Conservation (phyloP, 345 rosid genomes). For the Ceriops decandra region DNA sequence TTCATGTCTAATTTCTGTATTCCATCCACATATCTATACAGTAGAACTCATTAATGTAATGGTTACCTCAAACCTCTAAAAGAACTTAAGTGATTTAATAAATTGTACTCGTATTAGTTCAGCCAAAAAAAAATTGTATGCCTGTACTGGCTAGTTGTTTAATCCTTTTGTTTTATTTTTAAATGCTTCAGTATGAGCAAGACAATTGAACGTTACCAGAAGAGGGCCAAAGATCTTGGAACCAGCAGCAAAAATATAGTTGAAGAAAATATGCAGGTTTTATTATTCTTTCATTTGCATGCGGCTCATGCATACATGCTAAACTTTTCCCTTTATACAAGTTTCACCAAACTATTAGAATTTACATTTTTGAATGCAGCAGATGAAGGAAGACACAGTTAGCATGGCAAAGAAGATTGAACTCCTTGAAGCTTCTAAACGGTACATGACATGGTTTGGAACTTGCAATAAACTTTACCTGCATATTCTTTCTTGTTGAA, state of each 20-base stretch:
- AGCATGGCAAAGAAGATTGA: constrained; percentile 62
- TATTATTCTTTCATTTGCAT: not conserved
- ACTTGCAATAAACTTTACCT: not conserved
- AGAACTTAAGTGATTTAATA: too few relatives aligned
- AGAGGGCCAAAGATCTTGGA: constrained; percentile 47
- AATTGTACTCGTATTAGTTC: too few relatives aligned
- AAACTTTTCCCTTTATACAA: not conserved
- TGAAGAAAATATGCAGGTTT: constrained; percentile 47
- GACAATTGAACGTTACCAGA: constrained; percentile 74
- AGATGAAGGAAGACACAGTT: constrained; percentile 37
- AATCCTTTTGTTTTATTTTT: not conserved
- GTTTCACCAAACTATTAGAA: too few relatives aligned
- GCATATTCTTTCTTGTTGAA: too few relatives aligned
- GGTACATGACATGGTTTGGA: constrained; percentile 29
- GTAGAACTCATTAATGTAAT: too few relatives aligned
- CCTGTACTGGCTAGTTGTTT: too few relatives aligned
- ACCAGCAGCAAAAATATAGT: constrained; percentile 22
- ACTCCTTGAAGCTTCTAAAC: constrained; percentile 53
- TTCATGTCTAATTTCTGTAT: too few relatives aligned
- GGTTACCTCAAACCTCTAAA: too few relatives aligned
- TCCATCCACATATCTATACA: too few relatives aligned
- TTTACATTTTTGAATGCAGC: constrained; percentile 27
- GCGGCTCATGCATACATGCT: not conserved
- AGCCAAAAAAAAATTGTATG: too few relatives aligned
- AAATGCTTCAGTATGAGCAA: constrained; percentile 40